Evolutionary conservation across 345 rosid species (phyloP).

Genomic region (Bruguiera gymnorhiza): DNA sequence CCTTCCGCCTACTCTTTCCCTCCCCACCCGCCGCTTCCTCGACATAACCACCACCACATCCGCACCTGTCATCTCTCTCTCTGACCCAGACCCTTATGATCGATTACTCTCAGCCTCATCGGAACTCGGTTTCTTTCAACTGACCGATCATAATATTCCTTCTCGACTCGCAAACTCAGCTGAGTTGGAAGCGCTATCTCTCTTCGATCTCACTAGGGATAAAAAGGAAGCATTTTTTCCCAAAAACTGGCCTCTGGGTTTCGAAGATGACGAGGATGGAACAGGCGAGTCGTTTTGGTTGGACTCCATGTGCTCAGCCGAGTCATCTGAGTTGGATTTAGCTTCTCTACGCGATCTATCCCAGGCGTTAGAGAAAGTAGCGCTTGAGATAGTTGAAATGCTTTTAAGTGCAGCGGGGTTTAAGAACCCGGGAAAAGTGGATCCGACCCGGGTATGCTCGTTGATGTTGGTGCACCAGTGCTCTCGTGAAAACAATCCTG

Average conservation of each 20-base stretch:
- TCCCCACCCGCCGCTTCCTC: conserved; percentile 46
- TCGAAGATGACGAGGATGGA: conserved; percentile 40
- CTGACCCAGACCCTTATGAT: conserved; percentile 14
- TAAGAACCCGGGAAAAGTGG: conserved; percentile 43
- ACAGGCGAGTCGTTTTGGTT: conserved; percentile 51
- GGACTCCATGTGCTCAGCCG: conserved; percentile 36
- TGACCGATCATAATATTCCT: conserved; percentile 38
- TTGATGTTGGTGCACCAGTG: conserved; percentile 51
- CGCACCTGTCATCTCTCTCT: conserved; percentile 43
- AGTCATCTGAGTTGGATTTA: conserved; percentile 35
- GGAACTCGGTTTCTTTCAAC: conserved; percentile 54
- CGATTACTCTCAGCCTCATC: conserved; percentile 43
- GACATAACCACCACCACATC: conserved; percentile 21
- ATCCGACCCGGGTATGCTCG: conserved; percentile 48
- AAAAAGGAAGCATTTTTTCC: conserved; percentile 51
- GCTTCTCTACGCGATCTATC: conserved; percentile 45
- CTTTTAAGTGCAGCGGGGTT: conserved; percentile 44
- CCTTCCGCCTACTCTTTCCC: conserved; percentile 72
- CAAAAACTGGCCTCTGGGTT: conserved; percentile 71
- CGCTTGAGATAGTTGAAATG: conserved; percentile 45
- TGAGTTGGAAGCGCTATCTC: conserved; percentile 49
- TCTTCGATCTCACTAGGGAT: conserved; percentile 44
- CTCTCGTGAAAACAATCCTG: conserved; percentile 28
- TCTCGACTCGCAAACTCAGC: conserved; percentile 57
- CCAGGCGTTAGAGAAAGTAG: conserved; percentile 49